Evolutionary conservation across 768 basidiomycete genomes (phyloP).

Genomic region (Termitomyces sp.): DNA sequence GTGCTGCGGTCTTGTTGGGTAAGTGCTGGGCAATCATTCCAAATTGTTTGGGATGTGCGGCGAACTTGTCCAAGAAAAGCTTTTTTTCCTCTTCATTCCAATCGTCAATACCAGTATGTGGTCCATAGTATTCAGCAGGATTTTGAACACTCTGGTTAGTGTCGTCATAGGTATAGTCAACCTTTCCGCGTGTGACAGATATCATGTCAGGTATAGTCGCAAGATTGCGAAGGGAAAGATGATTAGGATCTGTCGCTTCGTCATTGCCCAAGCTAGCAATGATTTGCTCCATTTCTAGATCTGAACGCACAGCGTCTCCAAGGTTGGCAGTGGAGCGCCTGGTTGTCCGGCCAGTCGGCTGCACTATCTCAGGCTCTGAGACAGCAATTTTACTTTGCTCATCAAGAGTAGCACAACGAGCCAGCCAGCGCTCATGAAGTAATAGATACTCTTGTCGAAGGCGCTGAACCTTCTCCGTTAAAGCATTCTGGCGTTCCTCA

Average conservation of each 20-base stretch:
- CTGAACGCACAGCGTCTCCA: slow-evolving; percentile 89
- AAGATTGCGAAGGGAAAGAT: slow-evolving; percentile 79
- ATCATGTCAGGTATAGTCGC: slow-evolving; percentile 92
- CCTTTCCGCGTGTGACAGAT: slow-evolving; percentile 52
- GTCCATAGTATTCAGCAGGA: slow-evolving; percentile 72
- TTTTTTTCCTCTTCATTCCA: slow-evolving; percentile 87
- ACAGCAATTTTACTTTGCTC: slow-evolving; percentile 42
- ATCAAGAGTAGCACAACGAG: slow-evolving; percentile 66
- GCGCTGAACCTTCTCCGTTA: slow-evolving; percentile 47
- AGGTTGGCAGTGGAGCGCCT: slow-evolving; percentile 65
- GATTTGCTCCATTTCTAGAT: slow-evolving; percentile 96
- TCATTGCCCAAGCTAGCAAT: slow-evolving; percentile 91
- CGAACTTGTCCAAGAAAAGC: slow-evolving; percentile 76
- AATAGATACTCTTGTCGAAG: slow-evolving; percentile 62
- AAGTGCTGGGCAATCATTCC: slow-evolving; percentile 82
- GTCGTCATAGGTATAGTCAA: slow-evolving; percentile 73
- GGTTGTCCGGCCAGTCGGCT: slow-evolving; percentile 54
- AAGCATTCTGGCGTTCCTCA: slow-evolving; percentile 39
- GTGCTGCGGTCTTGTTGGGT: slow-evolving; percentile 77
- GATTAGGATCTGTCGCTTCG: slow-evolving; percentile 87
- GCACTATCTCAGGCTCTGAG: slow-evolving; percentile 31
- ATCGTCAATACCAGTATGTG: slow-evolving; percentile 66
- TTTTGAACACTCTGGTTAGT: slow-evolving; percentile 77
- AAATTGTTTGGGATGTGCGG: slow-evolving; percentile 88
- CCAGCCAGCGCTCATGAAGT: slow-evolving; percentile 68